phyloP scores from a whole-genome alignment of 352 stramenopile genomes.

The Globisporangium sylvaticum region DNA sequence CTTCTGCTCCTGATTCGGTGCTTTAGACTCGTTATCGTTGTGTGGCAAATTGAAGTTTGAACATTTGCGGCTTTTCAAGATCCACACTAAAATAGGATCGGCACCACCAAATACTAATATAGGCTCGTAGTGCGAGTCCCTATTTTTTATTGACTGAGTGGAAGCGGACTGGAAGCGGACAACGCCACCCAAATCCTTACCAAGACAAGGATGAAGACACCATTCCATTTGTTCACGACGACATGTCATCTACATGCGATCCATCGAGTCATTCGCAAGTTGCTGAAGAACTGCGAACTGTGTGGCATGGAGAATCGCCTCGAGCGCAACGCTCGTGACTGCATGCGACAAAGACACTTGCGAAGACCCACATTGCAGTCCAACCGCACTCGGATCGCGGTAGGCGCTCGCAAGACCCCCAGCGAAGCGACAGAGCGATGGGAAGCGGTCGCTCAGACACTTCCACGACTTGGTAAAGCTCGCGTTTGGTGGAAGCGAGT shows the following conservation, averaged over 20 bases:
- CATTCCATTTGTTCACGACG: background rate
- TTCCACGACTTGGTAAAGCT: slow-evolving; percentile 10
- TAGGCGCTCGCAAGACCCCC: slow-evolving; percentile 9
- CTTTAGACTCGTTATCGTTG: no score
- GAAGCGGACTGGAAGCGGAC: no score
- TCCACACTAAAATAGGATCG: background rate
- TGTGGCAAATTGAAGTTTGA: background rate
- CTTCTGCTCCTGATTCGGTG: no score
- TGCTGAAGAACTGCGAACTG: background rate
- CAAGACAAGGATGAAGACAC: background rate
- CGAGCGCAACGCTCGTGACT: background rate
- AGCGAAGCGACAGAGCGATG: slow-evolving; percentile 8
- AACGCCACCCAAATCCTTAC: no score
- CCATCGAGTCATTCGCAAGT: background rate
- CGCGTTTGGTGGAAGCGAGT: slow-evolving; percentile 1
- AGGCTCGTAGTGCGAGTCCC: background rate
- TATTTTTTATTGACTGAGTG: no score
- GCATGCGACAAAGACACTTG: background rate
- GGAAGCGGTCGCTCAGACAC: slow-evolving; percentile 2
- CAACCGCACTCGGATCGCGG: background rate
- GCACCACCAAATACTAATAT: background rate
- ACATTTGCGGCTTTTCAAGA: slow-evolving; percentile 1
- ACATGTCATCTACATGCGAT: background rate
- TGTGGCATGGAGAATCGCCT: slow-evolving; percentile 5
- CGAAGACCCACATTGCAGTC: background rate